A percentile compares a stretch with the other conserved stretches of the same genome.
These are phyloP conservation scores for Saksenaea vasiformis DNA, from an alignment of 371 early-diverging fungal genomes.

Conservation along the genomic window DNA sequence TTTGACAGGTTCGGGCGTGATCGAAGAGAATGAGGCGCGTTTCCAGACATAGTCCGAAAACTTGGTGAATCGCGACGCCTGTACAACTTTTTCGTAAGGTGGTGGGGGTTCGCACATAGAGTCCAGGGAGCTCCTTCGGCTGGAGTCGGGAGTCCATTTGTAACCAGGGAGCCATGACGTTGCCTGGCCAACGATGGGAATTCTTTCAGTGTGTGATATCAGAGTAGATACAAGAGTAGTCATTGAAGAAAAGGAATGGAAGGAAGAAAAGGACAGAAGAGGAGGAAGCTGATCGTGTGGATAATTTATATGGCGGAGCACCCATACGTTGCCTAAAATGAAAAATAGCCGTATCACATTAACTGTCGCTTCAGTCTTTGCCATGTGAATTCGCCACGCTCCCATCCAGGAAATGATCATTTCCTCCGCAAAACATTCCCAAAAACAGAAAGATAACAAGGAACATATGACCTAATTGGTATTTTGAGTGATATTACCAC, in stretches of 20 bases:
- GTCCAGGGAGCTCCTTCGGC: conserved; percentile 6
- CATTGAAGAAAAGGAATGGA: not conserved
- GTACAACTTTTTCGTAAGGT: conserved; percentile 42
- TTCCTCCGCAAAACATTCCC: not conserved
- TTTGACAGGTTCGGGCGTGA: not conserved
- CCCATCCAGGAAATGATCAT: not conserved
- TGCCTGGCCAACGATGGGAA: conserved; percentile 17
- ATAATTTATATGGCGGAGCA: not conserved
- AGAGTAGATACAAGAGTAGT: conserved; percentile 1
- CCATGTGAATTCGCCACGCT: conserved; percentile 4
- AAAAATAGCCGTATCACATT: not conserved
- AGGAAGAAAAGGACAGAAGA: not conserved
- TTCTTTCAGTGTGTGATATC: not conserved
- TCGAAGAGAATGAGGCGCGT: conserved; percentile 15
- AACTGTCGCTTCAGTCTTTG: not conserved
- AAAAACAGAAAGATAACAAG: not conserved
- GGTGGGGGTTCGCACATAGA: conserved; percentile 26
- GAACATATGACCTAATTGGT: not conserved
- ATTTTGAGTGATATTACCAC: not conserved
- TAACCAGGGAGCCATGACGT: conserved; percentile 21
- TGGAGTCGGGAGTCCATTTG: conserved; percentile 5
- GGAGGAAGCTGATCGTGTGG: not conserved
- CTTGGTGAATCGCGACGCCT: conserved; percentile 20
- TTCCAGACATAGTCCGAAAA: conserved; percentile 36
- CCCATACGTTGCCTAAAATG: not conserved